Evolutionary conservation across 306 rosid genomes (phyloP).

Genomic region (Corylus avellana): DNA sequence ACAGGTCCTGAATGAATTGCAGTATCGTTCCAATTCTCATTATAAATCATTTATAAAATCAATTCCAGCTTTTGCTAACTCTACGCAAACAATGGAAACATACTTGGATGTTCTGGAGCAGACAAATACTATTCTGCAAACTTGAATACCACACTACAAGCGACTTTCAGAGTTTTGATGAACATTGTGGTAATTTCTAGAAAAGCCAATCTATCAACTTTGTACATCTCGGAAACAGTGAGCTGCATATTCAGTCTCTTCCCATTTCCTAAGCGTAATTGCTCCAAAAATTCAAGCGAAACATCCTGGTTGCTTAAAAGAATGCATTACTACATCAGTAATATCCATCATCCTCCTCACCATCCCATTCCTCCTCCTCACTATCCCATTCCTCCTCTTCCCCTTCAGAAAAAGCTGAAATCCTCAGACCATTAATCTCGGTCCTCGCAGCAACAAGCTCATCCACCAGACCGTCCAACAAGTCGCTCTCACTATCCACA

Average conservation of each 20-base stretch:
- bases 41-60: neutral
- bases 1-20: neutral
- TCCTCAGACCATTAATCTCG: slow-evolving; percentile 38
- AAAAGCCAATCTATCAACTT: slow-evolving; percentile 2
- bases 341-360: slow-evolving; percentile 37
- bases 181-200: neutral
- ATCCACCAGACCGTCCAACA: slow-evolving; percentile 36
- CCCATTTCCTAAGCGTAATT: neutral
- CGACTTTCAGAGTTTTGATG: neutral
- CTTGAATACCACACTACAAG: neutral
- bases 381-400: slow-evolving; percentile 41
- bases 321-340: slow-evolving; percentile 35
- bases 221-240: slow-evolving; percentile 2
- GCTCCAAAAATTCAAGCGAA: neutral
- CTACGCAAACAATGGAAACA: neutral
- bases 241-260: neutral
- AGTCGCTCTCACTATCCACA: neutral
- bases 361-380: slow-evolving; percentile 29
- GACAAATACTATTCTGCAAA: neutral
- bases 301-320: slow-evolving; percentile 11
- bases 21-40: neutral
- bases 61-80: neutral
- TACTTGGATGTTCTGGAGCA: neutral
- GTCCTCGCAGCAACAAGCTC: slow-evolving; percentile 46
- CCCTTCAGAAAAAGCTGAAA: slow-evolving; percentile 52